Conservation (phyloP, 768 basidiomycete genomes). For the Cubamyces lactineus region DNA sequence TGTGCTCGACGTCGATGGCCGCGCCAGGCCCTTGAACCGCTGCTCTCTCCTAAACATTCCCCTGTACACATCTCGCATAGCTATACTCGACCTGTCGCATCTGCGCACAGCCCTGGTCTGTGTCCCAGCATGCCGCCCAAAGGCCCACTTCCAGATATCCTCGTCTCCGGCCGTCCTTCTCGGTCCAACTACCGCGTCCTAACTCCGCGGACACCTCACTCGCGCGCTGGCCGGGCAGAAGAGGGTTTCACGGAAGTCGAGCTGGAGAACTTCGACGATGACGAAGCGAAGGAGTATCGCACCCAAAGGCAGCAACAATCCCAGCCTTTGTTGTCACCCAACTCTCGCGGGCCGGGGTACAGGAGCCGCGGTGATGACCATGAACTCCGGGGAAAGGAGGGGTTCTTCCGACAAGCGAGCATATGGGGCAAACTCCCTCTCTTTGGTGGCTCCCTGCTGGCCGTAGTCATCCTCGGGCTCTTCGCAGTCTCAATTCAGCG, state of each 20-base stretch:
- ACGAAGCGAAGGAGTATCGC: slow-evolving; percentile 38
- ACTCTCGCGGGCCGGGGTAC: slow-evolving; percentile 44
- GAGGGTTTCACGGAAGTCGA: slow-evolving; percentile 56
- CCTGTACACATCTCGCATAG: neutral
- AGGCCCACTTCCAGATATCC: slow-evolving; percentile 24
- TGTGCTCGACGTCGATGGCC: neutral
- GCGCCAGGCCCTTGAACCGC: neutral
- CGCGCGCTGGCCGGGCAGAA: slow-evolving; percentile 59
- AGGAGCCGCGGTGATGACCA: slow-evolving; percentile 47
- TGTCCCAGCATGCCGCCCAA: slow-evolving; percentile 8
- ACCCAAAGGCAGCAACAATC: slow-evolving; percentile 34
- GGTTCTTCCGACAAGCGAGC: slow-evolving; percentile 9
- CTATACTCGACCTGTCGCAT: neutral
- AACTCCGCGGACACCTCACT: slow-evolving; percentile 67
- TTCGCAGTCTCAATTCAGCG: slow-evolving; percentile 52
- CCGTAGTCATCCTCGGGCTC: slow-evolving; percentile 49
- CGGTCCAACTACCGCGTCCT: slow-evolving; percentile 30
- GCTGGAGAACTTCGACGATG: slow-evolving; percentile 40
- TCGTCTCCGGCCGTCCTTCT: slow-evolving; percentile 27
- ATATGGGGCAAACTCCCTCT: slow-evolving; percentile 41
- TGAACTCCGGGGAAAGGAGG: slow-evolving; percentile 22
- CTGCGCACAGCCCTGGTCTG: neutral
- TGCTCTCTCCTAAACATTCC: neutral
- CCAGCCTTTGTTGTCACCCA: slow-evolving; percentile 55
- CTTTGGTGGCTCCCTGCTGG: slow-evolving; percentile 47